Evolutionary conservation across 2,329 filamentous ascomycete genomes (phyloP).

Genomic region (Chaetomium sp.): DNA sequence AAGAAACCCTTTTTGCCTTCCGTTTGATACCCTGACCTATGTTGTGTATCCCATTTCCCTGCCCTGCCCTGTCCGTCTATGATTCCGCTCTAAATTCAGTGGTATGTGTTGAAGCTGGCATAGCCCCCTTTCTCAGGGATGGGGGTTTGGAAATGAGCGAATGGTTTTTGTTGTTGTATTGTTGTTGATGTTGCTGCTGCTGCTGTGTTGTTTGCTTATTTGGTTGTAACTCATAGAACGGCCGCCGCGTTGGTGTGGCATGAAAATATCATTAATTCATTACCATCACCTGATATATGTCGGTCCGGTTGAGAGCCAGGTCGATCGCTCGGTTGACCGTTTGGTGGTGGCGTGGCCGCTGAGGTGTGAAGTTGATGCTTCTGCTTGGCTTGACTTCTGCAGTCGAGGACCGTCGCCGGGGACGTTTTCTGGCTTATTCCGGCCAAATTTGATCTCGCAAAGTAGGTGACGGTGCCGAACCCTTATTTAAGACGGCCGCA

Average conservation of each 20-base stretch:
- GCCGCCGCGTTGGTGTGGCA: neutral
- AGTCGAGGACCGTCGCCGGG: no score
- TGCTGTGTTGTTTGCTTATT: neutral
- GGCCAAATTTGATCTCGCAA: no score
- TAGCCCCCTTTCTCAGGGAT: neutral
- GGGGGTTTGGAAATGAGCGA: neutral
- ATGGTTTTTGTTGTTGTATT: neutral
- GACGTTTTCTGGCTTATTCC: no score
- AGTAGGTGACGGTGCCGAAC: no score
- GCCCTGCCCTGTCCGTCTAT: constrained; percentile 7
- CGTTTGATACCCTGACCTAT: neutral
- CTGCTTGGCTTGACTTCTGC: neutral
- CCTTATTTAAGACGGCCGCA: no score
- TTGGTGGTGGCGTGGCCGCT: neutral
- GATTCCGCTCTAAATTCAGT: constrained; percentile 3
- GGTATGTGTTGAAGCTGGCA: neutral
- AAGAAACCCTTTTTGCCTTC: neutral
- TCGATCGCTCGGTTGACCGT: neutral
- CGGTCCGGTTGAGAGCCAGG: neutral
- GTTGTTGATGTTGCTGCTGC: neutral
- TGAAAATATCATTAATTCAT: constrained; percentile 19
- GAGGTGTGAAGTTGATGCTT: neutral
- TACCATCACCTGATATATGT: constrained; percentile 27
- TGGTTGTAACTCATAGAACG: neutral
- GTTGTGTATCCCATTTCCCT: constrained; percentile 2